A percentile compares a stretch with the other conserved stretches of the same genome.
Conservation (phyloP, 2,329 filamentous ascomycete species). For the Epichloe sylvatica region DNA sequence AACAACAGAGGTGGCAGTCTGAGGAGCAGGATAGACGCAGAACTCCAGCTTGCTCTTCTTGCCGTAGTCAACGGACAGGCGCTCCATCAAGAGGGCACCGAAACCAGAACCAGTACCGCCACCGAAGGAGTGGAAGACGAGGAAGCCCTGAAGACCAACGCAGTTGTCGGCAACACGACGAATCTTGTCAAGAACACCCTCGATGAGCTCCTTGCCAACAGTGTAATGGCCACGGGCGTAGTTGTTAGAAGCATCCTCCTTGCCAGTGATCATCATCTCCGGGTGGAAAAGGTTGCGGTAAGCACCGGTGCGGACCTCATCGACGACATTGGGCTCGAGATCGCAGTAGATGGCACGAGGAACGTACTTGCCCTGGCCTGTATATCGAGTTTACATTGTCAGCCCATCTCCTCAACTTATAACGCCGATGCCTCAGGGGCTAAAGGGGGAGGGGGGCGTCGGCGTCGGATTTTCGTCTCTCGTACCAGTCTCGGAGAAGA, state of each 20-base stretch:
- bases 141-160: constrained; percentile 93
- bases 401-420: neutral
- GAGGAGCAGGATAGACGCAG: constrained; percentile 95
- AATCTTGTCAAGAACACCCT: constrained; percentile 94
- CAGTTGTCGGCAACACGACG: constrained; percentile 97
- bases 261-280: constrained; percentile 98
- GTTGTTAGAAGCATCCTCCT: constrained; percentile 99
- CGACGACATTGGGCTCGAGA: constrained; percentile 98
- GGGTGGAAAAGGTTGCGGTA: constrained; percentile 98
- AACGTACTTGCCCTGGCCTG: constrained; percentile 97
- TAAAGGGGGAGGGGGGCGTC: neutral
- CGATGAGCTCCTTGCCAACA: constrained; percentile 97
- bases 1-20: constrained; percentile 92
- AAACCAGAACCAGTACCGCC: constrained; percentile 98
- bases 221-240: constrained; percentile 99
- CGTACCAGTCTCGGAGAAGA: constrained; percentile 98
- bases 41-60: constrained; percentile 99
- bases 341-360: constrained; percentile 98
- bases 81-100: constrained; percentile 96
- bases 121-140: constrained; percentile 99
- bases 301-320: constrained; percentile 93
- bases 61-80: constrained; percentile 95
- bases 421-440: neutral
- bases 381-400: constrained; percentile 9
- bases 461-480: neutral